Conservation (phyloP, 208 protist species). For the Trypanosoma platydactyli region DNA sequence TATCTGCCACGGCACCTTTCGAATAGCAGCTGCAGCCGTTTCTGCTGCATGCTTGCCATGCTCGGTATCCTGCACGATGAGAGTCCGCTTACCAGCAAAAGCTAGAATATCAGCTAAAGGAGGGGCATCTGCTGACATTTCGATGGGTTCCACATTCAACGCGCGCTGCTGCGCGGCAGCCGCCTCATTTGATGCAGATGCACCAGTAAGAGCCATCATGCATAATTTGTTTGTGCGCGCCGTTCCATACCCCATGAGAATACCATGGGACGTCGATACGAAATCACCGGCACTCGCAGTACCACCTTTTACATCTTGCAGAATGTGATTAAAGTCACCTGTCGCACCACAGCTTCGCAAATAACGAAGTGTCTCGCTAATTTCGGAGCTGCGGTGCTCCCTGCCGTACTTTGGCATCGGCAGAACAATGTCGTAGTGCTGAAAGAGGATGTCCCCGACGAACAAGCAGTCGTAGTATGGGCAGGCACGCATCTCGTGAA, state of each 20-base stretch:
- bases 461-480: slow-evolving; percentile 87
- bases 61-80: slow-evolving; percentile 62
- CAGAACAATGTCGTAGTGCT: slow-evolving; percentile 78
- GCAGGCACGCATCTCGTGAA: slow-evolving; percentile 81
- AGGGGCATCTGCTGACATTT: slow-evolving; percentile 69
- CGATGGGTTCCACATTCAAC: slow-evolving; percentile 60
- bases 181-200: slow-evolving; percentile 37
- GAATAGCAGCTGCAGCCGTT: slow-evolving; percentile 38
- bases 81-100: slow-evolving; percentile 70
- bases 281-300: slow-evolving; percentile 72
- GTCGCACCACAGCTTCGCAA: slow-evolving; percentile 76
- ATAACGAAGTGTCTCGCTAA: slow-evolving; percentile 88
- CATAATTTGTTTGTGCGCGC: slow-evolving; percentile 69
- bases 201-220: slow-evolving; percentile 55
- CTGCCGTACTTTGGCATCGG: slow-evolving; percentile 86
- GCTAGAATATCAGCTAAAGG: slow-evolving; percentile 77
- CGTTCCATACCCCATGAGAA: slow-evolving; percentile 78
- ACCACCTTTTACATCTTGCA: slow-evolving; percentile 75
- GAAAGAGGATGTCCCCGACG: slow-evolving; percentile 73
- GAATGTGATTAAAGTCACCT: slow-evolving; percentile 69
- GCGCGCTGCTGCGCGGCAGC: slow-evolving; percentile 41
- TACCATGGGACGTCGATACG: slow-evolving; percentile 69
- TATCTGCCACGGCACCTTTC: slow-evolving; percentile 66
- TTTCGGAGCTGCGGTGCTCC: slow-evolving; percentile 74
- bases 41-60: slow-evolving; percentile 60